Percentiles rank a stretch among this genome's conserved stretches.
phyloP scores from a whole-genome alignment of 345 rosid genomes.

The Anastatica hierochuntica region DNA sequence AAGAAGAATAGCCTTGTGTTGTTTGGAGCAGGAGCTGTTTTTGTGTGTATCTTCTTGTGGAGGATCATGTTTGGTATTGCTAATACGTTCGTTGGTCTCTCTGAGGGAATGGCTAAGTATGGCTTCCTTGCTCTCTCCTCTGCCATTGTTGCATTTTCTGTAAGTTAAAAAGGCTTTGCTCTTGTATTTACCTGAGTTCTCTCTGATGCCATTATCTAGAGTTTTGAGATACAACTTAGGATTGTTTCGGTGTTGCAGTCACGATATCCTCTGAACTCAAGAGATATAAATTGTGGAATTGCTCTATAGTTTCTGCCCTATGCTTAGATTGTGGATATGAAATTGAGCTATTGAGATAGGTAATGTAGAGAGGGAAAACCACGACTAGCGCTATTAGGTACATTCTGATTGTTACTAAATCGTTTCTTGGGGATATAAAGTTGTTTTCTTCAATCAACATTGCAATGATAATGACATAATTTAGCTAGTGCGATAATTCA shows the following conservation, averaged over 20 bases:
- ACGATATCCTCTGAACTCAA: too few species aligned
- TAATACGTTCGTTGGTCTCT: slow-evolving; percentile 65
- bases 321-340: background rate
- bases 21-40: slow-evolving; percentile 58
- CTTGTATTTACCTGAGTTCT: background rate
- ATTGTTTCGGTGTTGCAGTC: background rate
- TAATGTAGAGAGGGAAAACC: too few species aligned
- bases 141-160: slow-evolving; percentile 77
- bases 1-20: slow-evolving; percentile 56
- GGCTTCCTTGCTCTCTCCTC: slow-evolving; percentile 89
- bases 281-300: background rate
- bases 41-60: slow-evolving; percentile 65
- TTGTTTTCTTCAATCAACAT: too few species aligned
- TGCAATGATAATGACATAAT: too few species aligned
- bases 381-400: too few species aligned
- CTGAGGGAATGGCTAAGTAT: slow-evolving; percentile 89
- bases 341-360: too few species aligned
- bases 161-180: slow-evolving; percentile 27
- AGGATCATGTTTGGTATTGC: slow-evolving; percentile 89
- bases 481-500: background rate
- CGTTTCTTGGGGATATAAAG: too few species aligned
- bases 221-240: background rate
- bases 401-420: too few species aligned
- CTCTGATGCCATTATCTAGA: background rate
- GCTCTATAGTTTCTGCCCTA: too few species aligned